phyloP scores from a whole-genome alignment of 257 asterid genomes.

The Penstemon davidsonii region DNA sequence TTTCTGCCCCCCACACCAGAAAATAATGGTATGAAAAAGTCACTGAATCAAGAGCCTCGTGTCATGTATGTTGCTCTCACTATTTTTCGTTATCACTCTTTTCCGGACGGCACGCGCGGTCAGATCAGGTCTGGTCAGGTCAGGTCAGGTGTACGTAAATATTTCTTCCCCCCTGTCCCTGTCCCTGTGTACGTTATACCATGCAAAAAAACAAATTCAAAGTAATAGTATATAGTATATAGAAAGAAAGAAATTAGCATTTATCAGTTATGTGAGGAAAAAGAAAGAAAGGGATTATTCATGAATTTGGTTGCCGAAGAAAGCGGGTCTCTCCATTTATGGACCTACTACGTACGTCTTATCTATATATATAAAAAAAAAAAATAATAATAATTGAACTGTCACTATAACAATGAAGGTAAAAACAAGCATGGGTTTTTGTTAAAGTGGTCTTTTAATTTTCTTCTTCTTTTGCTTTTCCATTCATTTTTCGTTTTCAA shows the following conservation, averaged over 20 bases:
- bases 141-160: slow-evolving; percentile 42
- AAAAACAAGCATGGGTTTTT: slow-evolving; percentile 31
- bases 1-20: slow-evolving; percentile 40
- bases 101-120: slow-evolving; percentile 95
- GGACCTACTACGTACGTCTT: background rate
- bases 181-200: background rate
- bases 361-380: too few relatives aligned
- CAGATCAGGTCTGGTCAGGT: slow-evolving; percentile 36
- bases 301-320: too few relatives aligned
- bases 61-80: background rate
- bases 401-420: slow-evolving; percentile 29
- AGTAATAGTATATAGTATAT: background rate
- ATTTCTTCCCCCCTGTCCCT: slow-evolving; percentile 3
- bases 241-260: background rate
- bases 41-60: slow-evolving; percentile 28
- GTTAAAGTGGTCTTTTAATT: slow-evolving; percentile 24
- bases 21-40: slow-evolving; percentile 40
- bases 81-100: slow-evolving; percentile 32
- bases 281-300: background rate
- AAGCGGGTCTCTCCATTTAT: background rate
- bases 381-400: slow-evolving; percentile 28
- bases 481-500: slow-evolving; percentile 21
- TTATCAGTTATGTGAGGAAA: background rate
- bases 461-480: slow-evolving; percentile 2
- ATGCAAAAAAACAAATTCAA: slow-evolving; percentile 21